These are phyloP conservation scores for Rhodotorula sp. DNA, from an alignment of 1,284 basidiomycete genomes.

Conservation along the genomic window DNA sequence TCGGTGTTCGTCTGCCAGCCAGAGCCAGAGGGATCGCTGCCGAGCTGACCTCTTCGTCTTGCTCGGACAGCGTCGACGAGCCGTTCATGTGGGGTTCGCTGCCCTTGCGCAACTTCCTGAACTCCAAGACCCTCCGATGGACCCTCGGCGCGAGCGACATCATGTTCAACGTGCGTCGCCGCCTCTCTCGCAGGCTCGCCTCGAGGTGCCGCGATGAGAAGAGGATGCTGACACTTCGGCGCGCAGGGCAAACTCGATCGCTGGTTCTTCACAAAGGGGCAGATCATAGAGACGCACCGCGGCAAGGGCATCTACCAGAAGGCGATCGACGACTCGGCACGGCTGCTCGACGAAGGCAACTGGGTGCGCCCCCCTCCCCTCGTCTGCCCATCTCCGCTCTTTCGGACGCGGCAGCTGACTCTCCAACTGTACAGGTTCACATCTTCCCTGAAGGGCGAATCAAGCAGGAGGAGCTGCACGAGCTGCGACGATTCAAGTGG, in stretches of 20 bases:
- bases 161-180: conserved; percentile 66
- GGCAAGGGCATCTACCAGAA: conserved; percentile 87
- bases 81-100: conserved; percentile 42
- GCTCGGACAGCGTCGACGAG: conserved; percentile 43
- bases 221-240: conserved; percentile 51
- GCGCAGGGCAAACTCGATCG: conserved; percentile 46
- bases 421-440: conserved; percentile 65
- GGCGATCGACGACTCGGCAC: conserved; percentile 78
- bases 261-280: conserved; percentile 82
- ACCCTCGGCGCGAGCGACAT: conserved; percentile 88
- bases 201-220: conserved; percentile 1
- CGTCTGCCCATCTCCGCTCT: neutral
- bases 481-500: conserved; percentile 89
- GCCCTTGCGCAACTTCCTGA: conserved; percentile 45
- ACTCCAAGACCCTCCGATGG: conserved; percentile 70
- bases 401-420: neutral
- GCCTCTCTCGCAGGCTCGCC: neutral
- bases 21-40: neutral
- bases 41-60: conserved; percentile 8
- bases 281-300: conserved; percentile 89
- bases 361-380: conserved; percentile 66
- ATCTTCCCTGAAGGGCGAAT: conserved; percentile 93
- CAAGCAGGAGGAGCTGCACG: conserved; percentile 68
- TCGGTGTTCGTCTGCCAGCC: conserved; percentile 64
- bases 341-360: conserved; percentile 72